Percentiles rank a stretch among this genome's conserved stretches.
phyloP scores from a whole-genome alignment of 768 basidiomycete genomes.

The Pilatotrama ljubarskyi region DNA sequence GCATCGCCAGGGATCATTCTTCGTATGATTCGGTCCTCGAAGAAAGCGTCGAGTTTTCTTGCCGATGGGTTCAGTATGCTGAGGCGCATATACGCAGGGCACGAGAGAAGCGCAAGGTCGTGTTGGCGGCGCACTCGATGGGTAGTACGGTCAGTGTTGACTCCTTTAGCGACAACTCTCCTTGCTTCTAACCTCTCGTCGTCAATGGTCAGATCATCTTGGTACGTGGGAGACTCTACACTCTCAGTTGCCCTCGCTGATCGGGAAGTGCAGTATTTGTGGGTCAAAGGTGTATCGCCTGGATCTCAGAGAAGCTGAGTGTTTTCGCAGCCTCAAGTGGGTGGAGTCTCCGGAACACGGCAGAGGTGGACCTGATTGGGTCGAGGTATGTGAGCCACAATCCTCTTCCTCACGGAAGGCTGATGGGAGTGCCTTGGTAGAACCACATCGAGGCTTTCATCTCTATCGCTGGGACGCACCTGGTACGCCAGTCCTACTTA shows the following conservation, averaged over 20 bases:
- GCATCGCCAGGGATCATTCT: no score
- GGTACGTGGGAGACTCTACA: slow-evolving; percentile 30
- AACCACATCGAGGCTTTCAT: slow-evolving; percentile 85
- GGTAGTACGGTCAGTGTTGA: slow-evolving; percentile 66
- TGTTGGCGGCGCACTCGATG: slow-evolving; percentile 87
- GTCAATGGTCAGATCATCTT: slow-evolving; percentile 42
- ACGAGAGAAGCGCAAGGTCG: slow-evolving; percentile 74
- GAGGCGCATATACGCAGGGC: slow-evolving; percentile 39
- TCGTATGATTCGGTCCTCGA: no score
- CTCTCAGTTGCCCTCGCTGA: background rate
- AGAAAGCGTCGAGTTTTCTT: no score
- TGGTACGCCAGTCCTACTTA: slow-evolving; percentile 47
- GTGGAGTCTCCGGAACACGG: slow-evolving; percentile 87
- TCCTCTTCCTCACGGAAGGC: background rate
- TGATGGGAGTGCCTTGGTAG: slow-evolving; percentile 34
- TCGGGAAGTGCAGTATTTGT: slow-evolving; percentile 72
- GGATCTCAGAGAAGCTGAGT: background rate
- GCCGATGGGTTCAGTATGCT: background rate
- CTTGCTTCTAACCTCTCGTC: background rate
- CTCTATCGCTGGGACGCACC: slow-evolving; percentile 82
- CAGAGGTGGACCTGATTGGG: slow-evolving; percentile 84
- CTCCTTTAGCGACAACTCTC: background rate
- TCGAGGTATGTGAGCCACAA: slow-evolving; percentile 57
- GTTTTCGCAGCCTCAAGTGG: slow-evolving; percentile 79
- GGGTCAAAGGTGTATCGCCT: slow-evolving; percentile 36